Conservation (phyloP, 1,139 yeast genomes). For the Scheffersomyces illinoinensis region DNA sequence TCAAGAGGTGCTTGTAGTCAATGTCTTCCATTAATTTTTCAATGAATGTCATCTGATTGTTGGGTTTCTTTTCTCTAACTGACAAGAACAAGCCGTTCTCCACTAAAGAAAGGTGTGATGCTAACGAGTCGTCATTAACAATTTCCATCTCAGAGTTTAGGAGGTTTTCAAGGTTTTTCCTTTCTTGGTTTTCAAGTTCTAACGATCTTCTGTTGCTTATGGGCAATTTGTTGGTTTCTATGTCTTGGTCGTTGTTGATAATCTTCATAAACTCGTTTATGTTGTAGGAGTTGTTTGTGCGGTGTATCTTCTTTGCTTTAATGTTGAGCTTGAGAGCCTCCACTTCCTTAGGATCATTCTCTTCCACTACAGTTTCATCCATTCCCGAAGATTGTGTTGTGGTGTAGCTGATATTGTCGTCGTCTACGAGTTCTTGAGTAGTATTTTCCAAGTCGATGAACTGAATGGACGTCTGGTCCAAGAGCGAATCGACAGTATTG, state of each 20-base stretch:
- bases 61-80: slow-evolving; percentile 7
- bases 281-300: slow-evolving; percentile 24
- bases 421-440: slow-evolving; percentile 6
- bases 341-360: not conserved
- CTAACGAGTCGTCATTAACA: not conserved
- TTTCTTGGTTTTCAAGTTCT: slow-evolving; percentile 24
- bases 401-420: slow-evolving; percentile 4
- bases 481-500: slow-evolving; percentile 18
- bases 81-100: slow-evolving; percentile 29
- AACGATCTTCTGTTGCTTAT: slow-evolving; percentile 26
- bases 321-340: slow-evolving; percentile 1
- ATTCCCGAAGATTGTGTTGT: not conserved
- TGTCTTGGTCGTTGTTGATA: slow-evolving; percentile 12
- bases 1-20: slow-evolving; percentile 18
- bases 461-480: slow-evolving; percentile 23
- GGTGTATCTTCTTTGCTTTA: slow-evolving; percentile 13
- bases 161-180: slow-evolving; percentile 8
- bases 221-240: slow-evolving; percentile 14
- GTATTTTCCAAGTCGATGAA: slow-evolving; percentile 19
- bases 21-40: slow-evolving; percentile 16
- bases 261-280: slow-evolving; percentile 22
- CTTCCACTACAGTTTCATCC: slow-evolving; percentile 1
- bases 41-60: not conserved
- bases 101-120: slow-evolving; percentile 16
- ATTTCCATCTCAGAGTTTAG: slow-evolving; percentile 4